Evolutionary conservation across 371 early-diverging fungal genomes (phyloP), one percentile per base, ranked within the genome.

Genomic region (Sporodiniella umbellata): DNA sequence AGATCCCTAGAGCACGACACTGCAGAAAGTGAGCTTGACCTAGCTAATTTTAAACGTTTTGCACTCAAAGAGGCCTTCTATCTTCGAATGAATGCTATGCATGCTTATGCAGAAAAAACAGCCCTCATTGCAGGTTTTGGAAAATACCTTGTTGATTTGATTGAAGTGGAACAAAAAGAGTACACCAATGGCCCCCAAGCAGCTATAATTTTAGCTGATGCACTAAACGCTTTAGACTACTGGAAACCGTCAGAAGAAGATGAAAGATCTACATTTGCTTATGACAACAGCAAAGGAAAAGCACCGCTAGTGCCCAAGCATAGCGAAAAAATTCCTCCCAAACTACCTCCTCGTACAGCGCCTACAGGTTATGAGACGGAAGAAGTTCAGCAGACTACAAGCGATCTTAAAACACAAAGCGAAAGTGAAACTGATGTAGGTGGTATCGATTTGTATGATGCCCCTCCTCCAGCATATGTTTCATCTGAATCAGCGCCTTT

Each of bases 41-140:
- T 76, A 48, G 66, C 73, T 2, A 71, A 76, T 40, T 76, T 70
- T 23, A 76, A 76, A 45, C 66, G 77, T 28, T 72, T 72, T 56
- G 77, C 77, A 1, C 28, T 76, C 2, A 68, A 67, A 17, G 77
- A 76, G 45, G 77, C 77, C 1, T 72, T 76, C 43, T 76, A 76
- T 44, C 39, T 72, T 33, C 64, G 72, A n/a, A 70, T 76, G 38
- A 76, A 76, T 51, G 73, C 77, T 4, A 55, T 72, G 64, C 54
- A 56, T 31, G 77, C 72, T 25, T 68, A 64, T 58, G 72, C 73
- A 2, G 67, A 72, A 44, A 76, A 76, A 51, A 52, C 60, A 3
- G 60, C 69, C 1, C 56, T 76, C 23, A 58, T 76, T 44, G 73
- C 77, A 15, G 77, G 77, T 7, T 76, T 76, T 58, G 77, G 71